Base-by-base conservation (phyloP, 352 stramenopile genomes). In the Globisporangium cystogenes region DNA sequence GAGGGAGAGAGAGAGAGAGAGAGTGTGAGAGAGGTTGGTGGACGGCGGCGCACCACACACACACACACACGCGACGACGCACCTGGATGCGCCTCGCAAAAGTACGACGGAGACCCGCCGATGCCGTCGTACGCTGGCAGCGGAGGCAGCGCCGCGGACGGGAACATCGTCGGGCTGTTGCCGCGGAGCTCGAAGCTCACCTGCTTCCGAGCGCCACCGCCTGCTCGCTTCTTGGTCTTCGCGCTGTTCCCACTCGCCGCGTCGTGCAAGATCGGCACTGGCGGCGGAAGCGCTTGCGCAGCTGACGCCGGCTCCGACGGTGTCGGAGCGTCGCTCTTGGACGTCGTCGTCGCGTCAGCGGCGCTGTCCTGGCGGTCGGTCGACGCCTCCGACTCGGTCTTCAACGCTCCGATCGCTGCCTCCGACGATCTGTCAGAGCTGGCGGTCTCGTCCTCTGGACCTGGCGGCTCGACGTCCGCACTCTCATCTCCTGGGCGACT, bases 41-140 rank as follows among this genome's bases (percentile, higher is more conserved):
- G 14, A 18, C 8, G 31, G 1, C 18, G 27, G 26, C 33, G 18
- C 21, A 39, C 18, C 6, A 18, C 7, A 12, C 2, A 48, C 4
- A 10, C 33, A 18, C 15, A 36, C 12, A 24, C 20, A 7, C 36
- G 21, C 3, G 7, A 8, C 7, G 50, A n/a, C 45, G 44, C 65
- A 76, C 69, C 65, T 69, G 68, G 70, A 49, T 60, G 44, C 27
- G 53, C 75, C 56, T 88, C 79, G 53, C 69, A 88, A 53, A 86
- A 92, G 40, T 88, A 90, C 0, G 80, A 90, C 11, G 82, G 82
- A 7, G 82, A 93, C 12, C 80, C 82, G 33, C 80, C 80, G 51
- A 90, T 76, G 1, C 80, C 82, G 58, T 93, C 80, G 57, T 93
- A 91, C 7, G 80, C 80, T 72, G 82, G 82, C 12, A 93, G 53